A percentile compares a stretch with the other conserved stretches of the same genome.
phyloP scores from a whole-genome alignment of 192 early-diverging fungal genomes.

The Backusella parvicylindrica region DNA sequence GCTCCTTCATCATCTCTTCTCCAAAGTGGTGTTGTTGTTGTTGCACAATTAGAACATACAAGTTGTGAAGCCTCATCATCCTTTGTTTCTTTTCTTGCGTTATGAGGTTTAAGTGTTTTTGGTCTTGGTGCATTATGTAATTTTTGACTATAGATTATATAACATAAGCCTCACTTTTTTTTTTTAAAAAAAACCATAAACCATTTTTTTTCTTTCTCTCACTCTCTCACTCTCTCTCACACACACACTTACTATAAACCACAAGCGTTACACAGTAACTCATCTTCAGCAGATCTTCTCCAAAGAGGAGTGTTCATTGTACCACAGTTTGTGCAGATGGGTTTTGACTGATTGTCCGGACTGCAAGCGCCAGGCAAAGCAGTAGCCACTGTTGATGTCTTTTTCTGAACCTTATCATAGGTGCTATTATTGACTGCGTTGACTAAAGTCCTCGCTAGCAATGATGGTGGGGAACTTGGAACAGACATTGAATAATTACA shows the following conservation, averaged over 20 bases:
- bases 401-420: neutral
- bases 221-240: no score
- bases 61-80: slow-evolving; percentile 40
- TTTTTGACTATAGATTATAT: slow-evolving; percentile 48
- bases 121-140: slow-evolving; percentile 84
- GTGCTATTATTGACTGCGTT: neutral
- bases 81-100: slow-evolving; percentile 50
- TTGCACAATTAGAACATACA: slow-evolving; percentile 69
- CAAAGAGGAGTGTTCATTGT: slow-evolving; percentile 91
- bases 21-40: slow-evolving; percentile 91
- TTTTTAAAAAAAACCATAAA: no score
- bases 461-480: slow-evolving; percentile 6
- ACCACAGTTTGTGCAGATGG: slow-evolving; percentile 63
- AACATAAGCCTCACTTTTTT: neutral
- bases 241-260: slow-evolving; percentile 73
- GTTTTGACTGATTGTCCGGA: slow-evolving; percentile 15
- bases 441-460: neutral
- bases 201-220: neutral
- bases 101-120: slow-evolving; percentile 73
- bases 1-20: slow-evolving; percentile 62
- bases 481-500: slow-evolving; percentile 7
- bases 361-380: neutral
- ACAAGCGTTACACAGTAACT: slow-evolving; percentile 94
- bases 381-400: neutral
- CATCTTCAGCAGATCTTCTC: slow-evolving; percentile 82